phyloP scores from a whole-genome alignment of 805 yeast species.

The Starmerella bacillaris region DNA sequence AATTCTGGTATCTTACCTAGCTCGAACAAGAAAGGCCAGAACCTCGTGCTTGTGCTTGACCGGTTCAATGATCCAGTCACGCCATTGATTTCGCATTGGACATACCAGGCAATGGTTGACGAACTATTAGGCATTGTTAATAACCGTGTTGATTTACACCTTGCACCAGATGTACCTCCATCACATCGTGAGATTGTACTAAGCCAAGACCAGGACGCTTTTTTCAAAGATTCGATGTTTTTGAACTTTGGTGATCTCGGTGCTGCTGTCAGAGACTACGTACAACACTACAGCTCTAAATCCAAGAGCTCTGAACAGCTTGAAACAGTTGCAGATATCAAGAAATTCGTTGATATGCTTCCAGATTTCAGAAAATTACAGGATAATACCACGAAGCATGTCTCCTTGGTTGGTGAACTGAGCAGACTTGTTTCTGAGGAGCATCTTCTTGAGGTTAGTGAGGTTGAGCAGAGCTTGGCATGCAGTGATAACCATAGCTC shows the following conservation, averaged over 20 bases:
- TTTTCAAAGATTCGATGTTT: conserved; percentile 65
- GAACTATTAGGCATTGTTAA: conserved; percentile 70
- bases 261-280: conserved; percentile 68
- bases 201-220: conserved; percentile 53
- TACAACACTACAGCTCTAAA: conserved; percentile 59
- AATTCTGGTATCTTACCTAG: conserved; percentile 45
- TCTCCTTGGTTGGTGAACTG: conserved; percentile 72
- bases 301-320: conserved; percentile 59
- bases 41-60: conserved; percentile 51
- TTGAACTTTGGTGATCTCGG: conserved; percentile 90
- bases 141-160: conserved; percentile 55
- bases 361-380: conserved; percentile 86
- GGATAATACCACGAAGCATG: conserved; percentile 79
- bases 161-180: conserved; percentile 36
- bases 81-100: conserved; percentile 88
- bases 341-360: conserved; percentile 72
- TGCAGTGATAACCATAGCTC: conserved; percentile 40
- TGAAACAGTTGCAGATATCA: conserved; percentile 73
- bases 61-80: conserved; percentile 83
- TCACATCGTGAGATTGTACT: conserved; percentile 47
- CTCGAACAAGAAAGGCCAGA: not conserved
- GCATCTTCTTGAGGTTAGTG: conserved; percentile 70
- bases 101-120: conserved; percentile 94
- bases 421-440: conserved; percentile 46
- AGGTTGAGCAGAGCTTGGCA: conserved; percentile 71